phyloP scores from a whole-genome alignment of 257 asterid genomes.

The Gentiana dahurica region DNA sequence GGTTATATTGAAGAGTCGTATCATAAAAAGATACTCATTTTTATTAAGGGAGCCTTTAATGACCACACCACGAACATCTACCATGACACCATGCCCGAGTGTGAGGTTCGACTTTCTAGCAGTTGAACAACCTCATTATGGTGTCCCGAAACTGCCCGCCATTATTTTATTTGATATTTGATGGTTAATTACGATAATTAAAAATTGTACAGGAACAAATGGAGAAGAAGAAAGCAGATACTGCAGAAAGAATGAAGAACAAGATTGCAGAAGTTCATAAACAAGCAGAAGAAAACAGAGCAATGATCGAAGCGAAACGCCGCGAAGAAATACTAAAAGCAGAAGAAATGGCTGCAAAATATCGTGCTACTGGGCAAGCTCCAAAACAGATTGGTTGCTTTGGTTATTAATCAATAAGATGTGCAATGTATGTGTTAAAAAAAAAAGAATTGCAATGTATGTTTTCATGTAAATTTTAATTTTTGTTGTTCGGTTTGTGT shows the following conservation, averaged over 20 bases:
- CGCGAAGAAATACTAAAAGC: slow-evolving; percentile 56
- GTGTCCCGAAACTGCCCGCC: too few relatives aligned
- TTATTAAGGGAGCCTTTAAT: too few relatives aligned
- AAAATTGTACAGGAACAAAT: slow-evolving; percentile 40
- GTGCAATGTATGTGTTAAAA: too few relatives aligned
- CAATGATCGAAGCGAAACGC: slow-evolving; percentile 44
- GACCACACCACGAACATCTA: too few relatives aligned
- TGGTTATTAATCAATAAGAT: slow-evolving; percentile 18
- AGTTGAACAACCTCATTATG: too few relatives aligned
- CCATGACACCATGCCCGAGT: too few relatives aligned
- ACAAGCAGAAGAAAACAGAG: slow-evolving; percentile 73
- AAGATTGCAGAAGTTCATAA: slow-evolving; percentile 60
- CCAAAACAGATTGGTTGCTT: slow-evolving; percentile 67
- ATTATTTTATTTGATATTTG: too few relatives aligned
- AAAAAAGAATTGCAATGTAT: too few relatives aligned
- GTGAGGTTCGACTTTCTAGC: too few relatives aligned
- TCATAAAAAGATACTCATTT: too few relatives aligned
- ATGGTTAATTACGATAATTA: too few relatives aligned
- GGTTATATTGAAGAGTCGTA: too few relatives aligned
- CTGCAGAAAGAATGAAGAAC: slow-evolving; percentile 57
- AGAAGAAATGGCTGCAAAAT: slow-evolving; percentile 58
- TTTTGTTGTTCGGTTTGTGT: neutral
- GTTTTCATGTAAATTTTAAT: slow-evolving; percentile 4
- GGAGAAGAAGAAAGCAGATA: slow-evolving; percentile 64
- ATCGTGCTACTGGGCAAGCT: slow-evolving; percentile 44